Conservation (phyloP, 345 rosid species). For the Arabidopsis arenosa region DNA sequence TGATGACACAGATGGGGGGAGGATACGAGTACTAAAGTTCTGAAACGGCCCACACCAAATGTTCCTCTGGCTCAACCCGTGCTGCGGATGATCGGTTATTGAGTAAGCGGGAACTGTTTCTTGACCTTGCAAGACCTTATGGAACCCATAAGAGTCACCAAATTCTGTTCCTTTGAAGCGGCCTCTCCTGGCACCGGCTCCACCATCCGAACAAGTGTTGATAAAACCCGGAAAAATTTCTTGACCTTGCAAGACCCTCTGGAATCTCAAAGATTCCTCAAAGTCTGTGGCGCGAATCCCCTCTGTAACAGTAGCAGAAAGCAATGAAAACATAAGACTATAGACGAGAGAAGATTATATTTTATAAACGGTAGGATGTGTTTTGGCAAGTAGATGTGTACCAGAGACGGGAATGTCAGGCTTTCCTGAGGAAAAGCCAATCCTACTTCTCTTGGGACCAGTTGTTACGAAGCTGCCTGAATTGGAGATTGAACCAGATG, state of each 20-base stretch:
- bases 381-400: conserved; percentile 17
- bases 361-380: not conserved
- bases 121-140: conserved; percentile 99
- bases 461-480: conserved; percentile 60
- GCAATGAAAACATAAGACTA: not conserved
- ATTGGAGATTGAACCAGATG: conserved; percentile 62
- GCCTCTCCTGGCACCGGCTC: conserved; percentile 52
- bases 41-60: conserved; percentile 59
- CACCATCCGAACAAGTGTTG: conserved; percentile 57
- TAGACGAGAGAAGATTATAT: not conserved
- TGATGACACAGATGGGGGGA: conserved; percentile 60
- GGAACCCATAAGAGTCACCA: conserved; percentile 70
- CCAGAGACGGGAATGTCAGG: conserved; percentile 78
- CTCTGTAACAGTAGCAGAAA: conserved; percentile 50
- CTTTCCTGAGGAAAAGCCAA: conserved; percentile 68
- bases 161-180: conserved; percentile 60
- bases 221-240: conserved; percentile 74
- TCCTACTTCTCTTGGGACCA: conserved; percentile 82
- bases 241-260: conserved; percentile 99
- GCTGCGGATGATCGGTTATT: conserved; percentile 53
- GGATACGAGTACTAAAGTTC: conserved; percentile 48
- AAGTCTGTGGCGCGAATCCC: conserved; percentile 81
- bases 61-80: conserved; percentile 54
- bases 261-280: conserved; percentile 91
- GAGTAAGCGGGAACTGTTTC: conserved; percentile 69